These are phyloP conservation scores for Chrysopogon serrulatus DNA, from an alignment of 176 grass and related monocot genomes.

Conservation along the genomic window DNA sequence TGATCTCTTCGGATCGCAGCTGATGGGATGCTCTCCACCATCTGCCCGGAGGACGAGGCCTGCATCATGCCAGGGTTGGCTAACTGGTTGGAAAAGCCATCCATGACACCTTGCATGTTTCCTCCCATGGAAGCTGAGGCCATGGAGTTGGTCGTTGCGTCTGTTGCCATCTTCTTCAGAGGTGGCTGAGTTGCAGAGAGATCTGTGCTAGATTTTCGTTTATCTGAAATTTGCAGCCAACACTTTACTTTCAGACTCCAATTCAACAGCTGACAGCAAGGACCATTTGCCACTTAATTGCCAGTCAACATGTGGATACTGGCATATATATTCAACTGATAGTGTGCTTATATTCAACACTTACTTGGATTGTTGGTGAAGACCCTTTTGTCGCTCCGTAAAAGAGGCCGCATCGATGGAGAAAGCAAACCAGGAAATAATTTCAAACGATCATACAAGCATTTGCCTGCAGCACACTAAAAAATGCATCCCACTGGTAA, in stretches of 20 bases:
- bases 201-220: constrained; percentile 50
- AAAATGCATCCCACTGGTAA: constrained; percentile 18
- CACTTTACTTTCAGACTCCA: neutral
- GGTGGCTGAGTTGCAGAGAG: constrained; percentile 53
- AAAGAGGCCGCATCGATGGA: constrained; percentile 18
- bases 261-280: too few relatives aligned
- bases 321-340: neutral
- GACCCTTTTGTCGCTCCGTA: constrained; percentile 59
- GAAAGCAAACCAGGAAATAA: constrained; percentile 73
- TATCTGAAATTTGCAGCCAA: constrained; percentile 38
- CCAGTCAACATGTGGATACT: neutral
- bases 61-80: constrained; percentile 30
- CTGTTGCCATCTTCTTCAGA: constrained; percentile 62
- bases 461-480: constrained; percentile 89
- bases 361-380: constrained; percentile 64
- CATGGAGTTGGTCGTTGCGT: constrained; percentile 28
- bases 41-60: constrained; percentile 38
- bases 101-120: constrained; percentile 37
- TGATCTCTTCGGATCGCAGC: constrained; percentile 36
- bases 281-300: neutral
- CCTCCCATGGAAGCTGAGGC: constrained; percentile 16
- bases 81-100: too few relatives aligned
- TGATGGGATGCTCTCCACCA: constrained; percentile 3
- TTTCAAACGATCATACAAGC: constrained; percentile 79
- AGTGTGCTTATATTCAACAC: neutral